Base-by-base conservation (phyloP, 345 rosid genomes). In the Lenwebbia sp. region DNA sequence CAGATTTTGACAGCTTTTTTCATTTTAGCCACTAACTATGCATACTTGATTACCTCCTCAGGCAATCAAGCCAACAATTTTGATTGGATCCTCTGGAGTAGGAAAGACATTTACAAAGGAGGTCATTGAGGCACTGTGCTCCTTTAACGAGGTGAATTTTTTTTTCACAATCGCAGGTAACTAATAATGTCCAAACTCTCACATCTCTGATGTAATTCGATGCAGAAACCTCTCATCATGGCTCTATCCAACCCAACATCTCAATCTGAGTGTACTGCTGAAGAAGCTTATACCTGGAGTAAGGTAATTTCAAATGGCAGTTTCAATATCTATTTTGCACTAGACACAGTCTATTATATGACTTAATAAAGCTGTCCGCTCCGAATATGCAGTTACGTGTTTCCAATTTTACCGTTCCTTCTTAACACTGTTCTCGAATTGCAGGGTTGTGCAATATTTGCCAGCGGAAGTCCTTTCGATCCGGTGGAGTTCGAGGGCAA, bases 161-260 rank as follows among this genome's bases (percentile, higher is more conserved):
- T 52, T 30, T 25, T 2, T 4, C 7, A 3, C 40, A 26, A 52
- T 81, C 5, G 26, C 15, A 25, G 28, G 13, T 74, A n/a, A 26
- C n/a, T 82, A 47, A 25, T 57, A 13, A 12, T 33, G 65, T 65
- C 86, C 23, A 50, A 19, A 70, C 78, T 19, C 78, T 33, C 47
- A 33, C 78, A 70, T 84, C 44, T 76, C 83, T 10, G 40, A 21
- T 50, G 82, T 53, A 55, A 25, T 23, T 84, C 9, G 41, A 54
- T 10, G 91, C 94, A 97, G 99, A 97, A 94, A 93, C 99, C 99
- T 19, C 87, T 97, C 83, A 92, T 97, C 87, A 90, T 97, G 90
- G 98, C 99, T 88, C 96, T 97, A n/a, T 97, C 99, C 86, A 97
- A 97, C 86, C 99, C 99, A 4, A 96, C 99, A 86, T 93, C 99